A percentile compares a stretch with the other conserved stretches of the same genome.
phyloP scores from a whole-genome alignment of 306 rosid species.

The Alnus rubra region DNA sequence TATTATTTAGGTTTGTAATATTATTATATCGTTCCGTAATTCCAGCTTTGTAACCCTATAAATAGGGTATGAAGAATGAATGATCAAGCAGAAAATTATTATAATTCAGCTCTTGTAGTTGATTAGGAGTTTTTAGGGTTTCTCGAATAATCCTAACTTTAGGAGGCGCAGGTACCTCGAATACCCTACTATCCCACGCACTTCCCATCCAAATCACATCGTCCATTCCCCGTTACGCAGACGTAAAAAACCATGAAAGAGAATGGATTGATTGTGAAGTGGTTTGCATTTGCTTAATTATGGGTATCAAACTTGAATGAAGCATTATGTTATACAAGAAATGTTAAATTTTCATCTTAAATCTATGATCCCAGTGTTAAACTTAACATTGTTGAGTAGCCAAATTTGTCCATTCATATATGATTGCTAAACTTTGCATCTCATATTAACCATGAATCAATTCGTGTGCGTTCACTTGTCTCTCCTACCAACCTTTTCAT shows the following conservation, averaged over 20 bases:
- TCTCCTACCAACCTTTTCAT: conserved; percentile 16
- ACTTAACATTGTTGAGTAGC: neutral
- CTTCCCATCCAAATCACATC: too few relatives aligned
- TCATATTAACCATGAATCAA: neutral
- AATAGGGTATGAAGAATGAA: too few relatives aligned
- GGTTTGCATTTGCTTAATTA: neutral
- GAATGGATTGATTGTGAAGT: neutral
- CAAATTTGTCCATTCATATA: conserved; percentile 2
- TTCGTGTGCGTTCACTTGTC: neutral
- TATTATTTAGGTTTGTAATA: too few relatives aligned
- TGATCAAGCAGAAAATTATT: too few relatives aligned
- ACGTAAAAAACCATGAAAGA: neutral
- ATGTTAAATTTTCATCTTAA: neutral
- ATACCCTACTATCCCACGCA: too few relatives aligned
- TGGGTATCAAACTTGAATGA: neutral
- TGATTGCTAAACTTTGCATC: neutral
- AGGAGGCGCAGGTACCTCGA: too few relatives aligned
- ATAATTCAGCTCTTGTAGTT: too few relatives aligned
- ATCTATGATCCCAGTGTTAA: neutral
- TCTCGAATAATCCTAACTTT: too few relatives aligned
- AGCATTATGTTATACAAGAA: neutral
- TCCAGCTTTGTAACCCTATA: too few relatives aligned
- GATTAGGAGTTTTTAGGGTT: too few relatives aligned
- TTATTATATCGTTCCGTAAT: too few relatives aligned
- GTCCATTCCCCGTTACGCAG: too few relatives aligned